Conservation (phyloP, 2,329 filamentous ascomycete genomes). For the Boeremia lycopersici region DNA sequence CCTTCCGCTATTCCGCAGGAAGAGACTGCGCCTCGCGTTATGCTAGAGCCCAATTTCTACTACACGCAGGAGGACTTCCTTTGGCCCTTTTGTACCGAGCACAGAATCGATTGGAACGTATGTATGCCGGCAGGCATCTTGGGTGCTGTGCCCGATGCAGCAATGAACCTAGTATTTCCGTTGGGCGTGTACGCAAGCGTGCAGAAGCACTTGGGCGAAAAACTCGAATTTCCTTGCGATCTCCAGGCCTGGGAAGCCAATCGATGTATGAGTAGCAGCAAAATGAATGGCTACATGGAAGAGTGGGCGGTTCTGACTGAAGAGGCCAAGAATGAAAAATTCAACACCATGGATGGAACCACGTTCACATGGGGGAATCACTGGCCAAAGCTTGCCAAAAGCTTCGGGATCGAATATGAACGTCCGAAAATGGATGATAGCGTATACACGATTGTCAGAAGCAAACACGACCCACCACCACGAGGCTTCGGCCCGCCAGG, state of each 20-base stretch:
- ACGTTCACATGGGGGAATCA: slow-evolving; percentile 56
- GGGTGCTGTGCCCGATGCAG: slow-evolving; percentile 56
- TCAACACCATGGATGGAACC: slow-evolving; percentile 57
- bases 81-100: slow-evolving; percentile 49
- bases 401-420: slow-evolving; percentile 51
- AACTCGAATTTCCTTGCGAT: slow-evolving; percentile 54
- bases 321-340: slow-evolving; percentile 52
- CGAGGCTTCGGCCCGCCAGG: slow-evolving; percentile 52
- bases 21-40: slow-evolving; percentile 53
- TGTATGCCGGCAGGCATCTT: slow-evolving; percentile 57
- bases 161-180: slow-evolving; percentile 58
- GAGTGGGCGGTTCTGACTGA: slow-evolving; percentile 57
- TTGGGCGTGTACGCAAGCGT: slow-evolving; percentile 59
- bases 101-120: slow-evolving; percentile 53
- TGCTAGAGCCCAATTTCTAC: slow-evolving; percentile 60
- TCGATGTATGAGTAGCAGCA: slow-evolving; percentile 52
- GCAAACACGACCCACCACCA: slow-evolving; percentile 37
- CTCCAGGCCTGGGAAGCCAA: slow-evolving; percentile 52
- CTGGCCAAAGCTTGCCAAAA: slow-evolving; percentile 55
- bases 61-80: slow-evolving; percentile 61
- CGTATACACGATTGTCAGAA: slow-evolving; percentile 22
- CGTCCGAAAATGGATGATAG: slow-evolving; percentile 30
- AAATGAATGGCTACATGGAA: slow-evolving; percentile 58
- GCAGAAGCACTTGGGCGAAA: slow-evolving; percentile 49
- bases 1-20: slow-evolving; percentile 52